Base-by-base conservation (phyloP, 441 rosid genomes). In the Erodium texanum region DNA sequence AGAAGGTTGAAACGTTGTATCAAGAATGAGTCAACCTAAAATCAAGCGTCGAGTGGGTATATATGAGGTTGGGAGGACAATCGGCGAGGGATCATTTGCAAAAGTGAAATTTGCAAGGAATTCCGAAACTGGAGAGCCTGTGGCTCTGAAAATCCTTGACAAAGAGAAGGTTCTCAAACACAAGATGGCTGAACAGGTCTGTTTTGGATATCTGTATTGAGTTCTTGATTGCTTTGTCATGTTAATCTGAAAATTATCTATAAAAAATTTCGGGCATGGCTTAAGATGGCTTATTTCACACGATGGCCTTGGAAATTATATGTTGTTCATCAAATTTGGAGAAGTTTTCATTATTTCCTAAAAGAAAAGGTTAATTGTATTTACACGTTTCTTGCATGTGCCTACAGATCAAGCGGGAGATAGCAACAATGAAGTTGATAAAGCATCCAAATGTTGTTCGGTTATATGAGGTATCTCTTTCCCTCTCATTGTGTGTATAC, bases 121-220 rank as follows among this genome's bases (percentile, higher is more conserved):
- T 76, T 87, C 97, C 24, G 86, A 87, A 76, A 90, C 91, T 0
- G 90, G 90, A 27, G 89, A 90, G 43, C 77, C 85, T 9, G 98
- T 93, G 19, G 96, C 98, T 69, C 81, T 93, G 74, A 93, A 93
- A 88, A 93, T 93, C 73, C 94, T 93, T 52, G 98, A 93, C 80
- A 93, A 89, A 79, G 96, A 90, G 73, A 93, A 90, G 80, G 97
- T 93, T 78, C 94, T 93, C 64, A 90, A 86, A 83, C 92, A 93
- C 82, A 93, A 93, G 84, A 89, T 93, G 93, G 86, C 95, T 66
- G 98, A 90, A 76, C 98, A 89, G 96, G 98, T 93, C 64, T 58
- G 62, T 79, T 11, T 69, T 19, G 48, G 23, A 34, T 34, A 8
- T 5, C 38, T 34, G 7, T 34, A 2, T 34, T 34, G 38, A 34